Base-by-base conservation (phyloP, 2,329 filamentous ascomycete species). In the Elsinoe australis region DNA sequence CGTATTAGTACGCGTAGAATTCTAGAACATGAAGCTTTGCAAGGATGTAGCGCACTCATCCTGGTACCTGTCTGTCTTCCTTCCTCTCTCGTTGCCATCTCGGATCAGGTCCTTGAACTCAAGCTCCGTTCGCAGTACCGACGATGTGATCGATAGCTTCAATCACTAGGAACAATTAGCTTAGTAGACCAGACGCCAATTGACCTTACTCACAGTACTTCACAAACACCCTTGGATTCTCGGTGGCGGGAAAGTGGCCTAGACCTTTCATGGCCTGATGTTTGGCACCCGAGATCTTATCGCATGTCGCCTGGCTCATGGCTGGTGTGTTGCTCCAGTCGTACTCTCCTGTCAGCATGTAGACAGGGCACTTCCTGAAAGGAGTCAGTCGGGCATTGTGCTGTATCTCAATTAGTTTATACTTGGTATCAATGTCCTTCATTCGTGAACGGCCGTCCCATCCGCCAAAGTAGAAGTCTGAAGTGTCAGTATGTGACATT, bases 391-490 rank as follows among this genome's bases (percentile, higher is more conserved):
- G 28, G 9, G 2, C 17, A 14, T 15, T 15, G 14, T 24, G 26
- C 6, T 7, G 7, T 9, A 17, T 12, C 14, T 3, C 10, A 14
- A 3, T n/a, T 5, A 18, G 14, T 7, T 17, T 18, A 19, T 10
- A 44, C 52, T 70, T 68, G 2, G 67, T 71, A 52, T 75, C 66
- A 56, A 75, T 74, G 5, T 58, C 58, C 0, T 60, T 57, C 28
- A 73, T 63, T 47, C 70, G 65, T 9, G 63, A 58, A 19, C 71
- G 67, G 7, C 68, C 71, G 54, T 74, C 71, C 60, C 67, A 74
- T 38, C 71, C 70, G 19, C 68, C 68, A 46, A 73, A 73, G 61
- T 72, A 73, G 57, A 74, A 73, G 56, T 73, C 69, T 12, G 73
- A 58, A 51, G 73, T 70, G 18, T 71, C 71, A 55, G 73, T n/a